Evolutionary conservation across 345 rosid genomes (phyloP).

Genomic region (Erysimum cheiranthoides): DNA sequence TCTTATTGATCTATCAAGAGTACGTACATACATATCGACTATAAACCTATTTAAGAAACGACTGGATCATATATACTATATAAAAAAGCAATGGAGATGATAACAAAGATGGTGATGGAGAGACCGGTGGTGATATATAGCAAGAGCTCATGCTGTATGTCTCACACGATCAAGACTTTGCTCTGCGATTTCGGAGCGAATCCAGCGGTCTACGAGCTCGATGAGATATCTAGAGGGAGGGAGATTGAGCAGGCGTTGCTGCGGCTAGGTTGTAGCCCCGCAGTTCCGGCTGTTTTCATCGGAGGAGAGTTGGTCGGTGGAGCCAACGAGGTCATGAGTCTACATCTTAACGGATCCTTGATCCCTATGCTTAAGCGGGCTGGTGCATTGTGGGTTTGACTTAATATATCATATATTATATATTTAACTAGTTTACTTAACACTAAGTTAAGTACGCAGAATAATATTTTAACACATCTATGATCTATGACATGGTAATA

Average conservation of each 20-base stretch:
- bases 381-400: conserved; percentile 90
- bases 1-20: not conserved
- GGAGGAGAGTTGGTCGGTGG: conserved; percentile 90
- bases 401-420: not conserved
- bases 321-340: conserved; percentile 81
- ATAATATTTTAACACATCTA: conserved; percentile 26
- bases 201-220: conserved; percentile 73
- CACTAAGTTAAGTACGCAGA: conserved; percentile 37
- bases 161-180: conserved; percentile 76
- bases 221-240: conserved; percentile 65
- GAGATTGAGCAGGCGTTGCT: conserved; percentile 83
- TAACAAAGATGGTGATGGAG: conserved; percentile 64
- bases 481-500: conserved; percentile 38
- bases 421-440: conserved; percentile 32
- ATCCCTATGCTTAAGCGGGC: conserved; percentile 77
- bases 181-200: conserved; percentile 76
- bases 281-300: conserved; percentile 78
- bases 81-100: conserved; percentile 57
- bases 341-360: conserved; percentile 77
- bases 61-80: not conserved
- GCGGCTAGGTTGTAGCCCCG: conserved; percentile 68
- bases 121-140: conserved; percentile 93
- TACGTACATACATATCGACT: not conserved
- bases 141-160: conserved; percentile 79
- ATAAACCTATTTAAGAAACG: not conserved